Evolutionary conservation across 176 grass and related monocot species (phyloP).

Genomic region (Microstegium vimineum): DNA sequence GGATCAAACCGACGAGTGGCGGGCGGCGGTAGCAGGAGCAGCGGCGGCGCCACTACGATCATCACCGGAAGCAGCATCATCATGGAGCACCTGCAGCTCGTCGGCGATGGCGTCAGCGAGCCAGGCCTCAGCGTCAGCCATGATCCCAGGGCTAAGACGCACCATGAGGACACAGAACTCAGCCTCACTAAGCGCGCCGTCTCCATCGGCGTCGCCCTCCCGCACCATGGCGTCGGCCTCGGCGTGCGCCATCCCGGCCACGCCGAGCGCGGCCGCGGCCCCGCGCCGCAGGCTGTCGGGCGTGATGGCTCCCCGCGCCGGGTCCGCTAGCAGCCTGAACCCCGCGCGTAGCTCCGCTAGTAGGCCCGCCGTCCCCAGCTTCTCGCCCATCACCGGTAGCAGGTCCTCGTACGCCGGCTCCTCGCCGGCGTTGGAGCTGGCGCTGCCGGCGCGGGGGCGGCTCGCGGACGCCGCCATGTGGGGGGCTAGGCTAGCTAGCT

Average conservation of each 20-base stretch:
- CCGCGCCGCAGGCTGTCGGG: slow-evolving; percentile 51
- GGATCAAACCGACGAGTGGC: not conserved
- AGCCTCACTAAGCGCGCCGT: slow-evolving; percentile 62
- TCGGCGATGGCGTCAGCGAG: slow-evolving; percentile 55
- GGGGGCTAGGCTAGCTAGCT: too few relatives aligned
- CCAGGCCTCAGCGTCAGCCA: slow-evolving; percentile 49
- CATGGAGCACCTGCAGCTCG: not conserved
- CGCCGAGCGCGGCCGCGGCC: slow-evolving; percentile 36
- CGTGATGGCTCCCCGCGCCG: slow-evolving; percentile 57
- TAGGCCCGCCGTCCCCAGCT: slow-evolving; percentile 54
- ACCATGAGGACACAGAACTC: slow-evolving; percentile 96
- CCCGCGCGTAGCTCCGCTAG: slow-evolving; percentile 63
- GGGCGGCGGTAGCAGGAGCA: not conserved
- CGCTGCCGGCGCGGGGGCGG: not conserved
- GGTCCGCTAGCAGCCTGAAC: slow-evolving; percentile 62
- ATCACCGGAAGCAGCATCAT: not conserved
- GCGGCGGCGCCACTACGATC: not conserved
- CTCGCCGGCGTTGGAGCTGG: not conserved
- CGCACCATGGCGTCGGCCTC: slow-evolving; percentile 68
- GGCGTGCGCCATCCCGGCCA: slow-evolving; percentile 45
- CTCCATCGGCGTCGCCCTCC: slow-evolving; percentile 74
- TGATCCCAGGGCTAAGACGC: slow-evolving; percentile 68
- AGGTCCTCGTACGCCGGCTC: slow-evolving; percentile 68
- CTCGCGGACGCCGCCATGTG: slow-evolving; percentile 8
- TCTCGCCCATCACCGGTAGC: slow-evolving; percentile 58